phyloP scores from a whole-genome alignment of 192 early-diverging fungal genomes.

The Podila clonocystis region DNA sequence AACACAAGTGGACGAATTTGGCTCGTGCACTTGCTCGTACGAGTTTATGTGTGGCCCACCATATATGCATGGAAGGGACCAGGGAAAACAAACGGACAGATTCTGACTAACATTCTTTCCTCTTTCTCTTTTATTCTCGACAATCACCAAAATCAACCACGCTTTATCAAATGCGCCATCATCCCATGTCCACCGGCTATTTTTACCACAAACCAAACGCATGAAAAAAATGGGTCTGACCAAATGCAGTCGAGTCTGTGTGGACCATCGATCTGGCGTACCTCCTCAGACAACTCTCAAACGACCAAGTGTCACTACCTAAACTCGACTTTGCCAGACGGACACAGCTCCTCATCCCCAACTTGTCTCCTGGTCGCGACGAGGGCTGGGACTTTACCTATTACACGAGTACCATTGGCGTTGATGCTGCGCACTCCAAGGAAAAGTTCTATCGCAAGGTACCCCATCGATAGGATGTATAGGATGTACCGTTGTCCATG shows the following conservation, averaged over 20 bases:
- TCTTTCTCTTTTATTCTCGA: background rate
- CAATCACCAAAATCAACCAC: no score
- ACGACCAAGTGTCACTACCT: slow-evolving; percentile 63
- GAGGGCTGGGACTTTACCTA: slow-evolving; percentile 84
- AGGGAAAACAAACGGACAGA: no score
- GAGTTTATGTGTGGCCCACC: background rate
- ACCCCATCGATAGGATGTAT: background rate
- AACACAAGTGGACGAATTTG: background rate
- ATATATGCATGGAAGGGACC: no score
- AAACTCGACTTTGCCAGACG: slow-evolving; percentile 12
- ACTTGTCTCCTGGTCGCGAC: slow-evolving; percentile 31
- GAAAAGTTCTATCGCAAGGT: slow-evolving; percentile 75
- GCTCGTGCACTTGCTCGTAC: background rate
- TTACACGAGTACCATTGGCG: slow-evolving; percentile 88
- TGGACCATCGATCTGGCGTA: slow-evolving; percentile 95
- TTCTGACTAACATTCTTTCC: background rate
- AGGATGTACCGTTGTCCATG: background rate
- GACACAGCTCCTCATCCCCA: slow-evolving; percentile 13
- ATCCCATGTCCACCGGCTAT: no score
- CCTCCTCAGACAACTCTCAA: slow-evolving; percentile 62
- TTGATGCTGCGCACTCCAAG: slow-evolving; percentile 75
- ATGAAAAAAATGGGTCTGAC: no score
- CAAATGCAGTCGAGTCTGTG: slow-evolving; percentile 61
- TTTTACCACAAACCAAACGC: no score
- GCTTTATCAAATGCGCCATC: no score